Conservation (phyloP, 2,329 filamentous ascomycete genomes). For the Fusarium proliferatum region DNA sequence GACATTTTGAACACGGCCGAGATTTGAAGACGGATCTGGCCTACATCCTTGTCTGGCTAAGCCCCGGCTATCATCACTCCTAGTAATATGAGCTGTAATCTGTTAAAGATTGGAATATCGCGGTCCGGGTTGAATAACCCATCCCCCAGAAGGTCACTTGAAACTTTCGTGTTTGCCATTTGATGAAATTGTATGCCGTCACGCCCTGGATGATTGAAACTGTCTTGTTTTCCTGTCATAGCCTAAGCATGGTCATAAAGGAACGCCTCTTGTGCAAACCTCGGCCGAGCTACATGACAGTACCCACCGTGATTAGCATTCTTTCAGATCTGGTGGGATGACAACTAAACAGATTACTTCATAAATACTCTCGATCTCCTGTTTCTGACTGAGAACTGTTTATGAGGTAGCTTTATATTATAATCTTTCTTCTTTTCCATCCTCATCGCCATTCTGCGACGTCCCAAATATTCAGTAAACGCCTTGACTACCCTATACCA, state of each 20-base stretch:
- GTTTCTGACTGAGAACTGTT: not conserved
- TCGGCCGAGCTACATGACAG: not conserved
- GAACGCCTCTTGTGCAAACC: fast-evolving
- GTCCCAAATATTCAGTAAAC: fast-evolving
- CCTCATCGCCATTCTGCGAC: not conserved
- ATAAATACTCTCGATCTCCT: not conserved
- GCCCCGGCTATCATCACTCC: fast-evolving
- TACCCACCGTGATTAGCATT: fast-evolving
- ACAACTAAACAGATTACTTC: fast-evolving
- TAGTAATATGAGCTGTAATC: fast-evolving
- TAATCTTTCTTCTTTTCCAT: fast-evolving
- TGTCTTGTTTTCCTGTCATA: not conserved
- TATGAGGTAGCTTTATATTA: fast-evolving
- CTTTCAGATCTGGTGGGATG: fast-evolving
- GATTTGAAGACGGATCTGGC: not conserved
- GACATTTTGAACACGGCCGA: not conserved
- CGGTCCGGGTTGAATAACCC: fast-evolving
- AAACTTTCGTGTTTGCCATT: fast-evolving
- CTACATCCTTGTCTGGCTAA: fast-evolving
- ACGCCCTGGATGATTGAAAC: fast-evolving
- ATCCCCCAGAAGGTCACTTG: fast-evolving
- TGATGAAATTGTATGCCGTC: fast-evolving
- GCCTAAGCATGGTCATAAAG: not conserved
- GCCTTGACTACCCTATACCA: not conserved
- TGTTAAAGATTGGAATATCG: fast-evolving